phyloP scores from a whole-genome alignment of 441 rosid species.

The Biscutella laevigata region DNA sequence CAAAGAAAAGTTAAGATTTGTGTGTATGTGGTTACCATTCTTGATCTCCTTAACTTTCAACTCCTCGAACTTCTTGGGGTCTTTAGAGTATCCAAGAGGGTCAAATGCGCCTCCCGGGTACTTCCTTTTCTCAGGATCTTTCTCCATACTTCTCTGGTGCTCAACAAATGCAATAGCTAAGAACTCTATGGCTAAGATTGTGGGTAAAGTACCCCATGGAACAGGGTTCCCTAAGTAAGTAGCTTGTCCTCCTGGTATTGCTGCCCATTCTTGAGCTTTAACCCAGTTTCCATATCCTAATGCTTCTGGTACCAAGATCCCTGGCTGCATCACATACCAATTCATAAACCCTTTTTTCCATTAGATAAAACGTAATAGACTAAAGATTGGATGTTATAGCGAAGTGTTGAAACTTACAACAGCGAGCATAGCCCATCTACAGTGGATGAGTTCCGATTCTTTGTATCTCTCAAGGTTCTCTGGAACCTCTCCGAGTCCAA shows the following conservation, averaged over 20 bases:
- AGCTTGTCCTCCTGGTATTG: conserved; percentile 89
- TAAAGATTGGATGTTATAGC: background rate
- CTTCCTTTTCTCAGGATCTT: conserved; percentile 87
- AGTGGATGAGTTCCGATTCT: conserved; percentile 89
- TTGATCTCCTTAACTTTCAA: conserved; percentile 47
- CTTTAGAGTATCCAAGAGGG: conserved; percentile 94
- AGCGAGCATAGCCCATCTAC: conserved; percentile 99
- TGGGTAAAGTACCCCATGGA: conserved; percentile 95
- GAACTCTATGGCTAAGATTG: conserved; percentile 80
- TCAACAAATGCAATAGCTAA: conserved; percentile 77
- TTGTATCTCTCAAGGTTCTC: conserved; percentile 94
- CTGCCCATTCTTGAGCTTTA: conserved; percentile 96
- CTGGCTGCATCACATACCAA: conserved; percentile 53
- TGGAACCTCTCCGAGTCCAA: conserved; percentile 84
- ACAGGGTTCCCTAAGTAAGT: conserved; percentile 91
- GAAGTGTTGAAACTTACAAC: conserved; percentile 50
- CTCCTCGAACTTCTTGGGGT: conserved; percentile 83
- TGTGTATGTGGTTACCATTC: conserved; percentile 20
- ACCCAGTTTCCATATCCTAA: conserved; percentile 97
- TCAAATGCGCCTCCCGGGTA: conserved; percentile 98
- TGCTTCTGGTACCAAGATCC: conserved; percentile 82
- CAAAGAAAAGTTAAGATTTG: background rate
- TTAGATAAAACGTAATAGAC: background rate
- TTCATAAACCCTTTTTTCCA: background rate
- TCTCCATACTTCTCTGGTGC: conserved; percentile 99